Conservation (phyloP, 441 rosid genomes). For the Brassica balearica region DNA sequence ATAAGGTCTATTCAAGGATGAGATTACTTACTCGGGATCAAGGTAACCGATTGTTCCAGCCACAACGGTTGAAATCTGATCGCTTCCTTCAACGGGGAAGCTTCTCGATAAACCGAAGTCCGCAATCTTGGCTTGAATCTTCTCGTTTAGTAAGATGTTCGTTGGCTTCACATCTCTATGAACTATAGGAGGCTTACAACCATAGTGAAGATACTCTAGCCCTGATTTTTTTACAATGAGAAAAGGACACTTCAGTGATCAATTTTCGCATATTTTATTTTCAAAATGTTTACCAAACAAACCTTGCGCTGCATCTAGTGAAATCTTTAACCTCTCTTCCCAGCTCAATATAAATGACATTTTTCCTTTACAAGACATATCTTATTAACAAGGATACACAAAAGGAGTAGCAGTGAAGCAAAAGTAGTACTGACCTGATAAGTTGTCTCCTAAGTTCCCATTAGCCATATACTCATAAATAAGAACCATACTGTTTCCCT, state of each 20-base stretch:
- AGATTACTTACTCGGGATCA: slow-evolving; percentile 42
- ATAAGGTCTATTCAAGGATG: background rate
- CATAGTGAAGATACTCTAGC: slow-evolving; percentile 47
- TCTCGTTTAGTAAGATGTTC: slow-evolving; percentile 43
- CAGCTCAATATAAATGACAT: slow-evolving; percentile 34
- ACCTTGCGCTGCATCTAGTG: slow-evolving; percentile 52
- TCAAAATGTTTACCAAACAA: background rate
- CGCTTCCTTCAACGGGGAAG: slow-evolving; percentile 28
- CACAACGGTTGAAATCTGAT: slow-evolving; percentile 10
- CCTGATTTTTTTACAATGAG: slow-evolving; percentile 25
- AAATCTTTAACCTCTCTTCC: slow-evolving; percentile 46
- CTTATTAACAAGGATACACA: background rate
- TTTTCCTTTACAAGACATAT: slow-evolving; percentile 18
- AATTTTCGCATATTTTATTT: background rate
- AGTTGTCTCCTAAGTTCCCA: slow-evolving; percentile 27
- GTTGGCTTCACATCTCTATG: slow-evolving; percentile 51
- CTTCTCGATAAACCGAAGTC: slow-evolving; percentile 37
- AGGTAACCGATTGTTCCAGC: slow-evolving; percentile 27
- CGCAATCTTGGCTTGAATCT: slow-evolving; percentile 42
- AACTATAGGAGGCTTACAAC: slow-evolving; percentile 48
- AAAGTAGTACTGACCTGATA: slow-evolving; percentile 30
- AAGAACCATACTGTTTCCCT: slow-evolving; percentile 29
- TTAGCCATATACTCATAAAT: slow-evolving; percentile 40
- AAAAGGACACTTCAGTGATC: background rate
- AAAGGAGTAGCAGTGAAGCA: background rate